Base-by-base conservation (phyloP, 1,284 basidiomycete genomes). In the Ceratobasidium sp. region DNA sequence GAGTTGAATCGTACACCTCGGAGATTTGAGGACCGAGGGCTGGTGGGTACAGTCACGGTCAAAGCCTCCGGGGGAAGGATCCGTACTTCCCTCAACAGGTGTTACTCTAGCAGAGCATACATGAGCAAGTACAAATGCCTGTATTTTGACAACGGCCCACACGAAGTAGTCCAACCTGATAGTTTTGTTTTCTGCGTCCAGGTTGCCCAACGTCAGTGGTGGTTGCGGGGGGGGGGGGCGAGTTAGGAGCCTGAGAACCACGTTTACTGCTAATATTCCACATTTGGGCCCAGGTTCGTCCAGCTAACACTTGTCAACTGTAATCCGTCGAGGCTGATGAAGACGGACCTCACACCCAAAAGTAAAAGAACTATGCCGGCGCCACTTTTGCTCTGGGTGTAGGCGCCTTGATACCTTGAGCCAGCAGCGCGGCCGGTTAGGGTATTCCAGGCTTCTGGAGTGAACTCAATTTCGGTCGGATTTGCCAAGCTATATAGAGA, bases 151-250 rank as follows among this genome's bases (percentile, higher is more conserved):
- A 38, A 33, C 12, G 4, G 20, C 57, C 38, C 12, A 59, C 57
- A 33, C 57, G 12, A 59, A 59, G 28, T 59, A 59, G 28, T 59
- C 57, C 26, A 59, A 20, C 12, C 57, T 33, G 23, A 59, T 59
- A 12, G 57, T 13, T 12, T 13, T 33, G 26, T 59, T 59, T 12
- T 59, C 38, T 38, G 38, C 23, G 20, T 59, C 38, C 12, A 13
- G 28, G 26, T 59, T 59, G 28, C 57, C 57, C 12, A 59, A 9
- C 5, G 38, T 33, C 9, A 59, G 5, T 15, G 28, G 26, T 59
- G 57, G 26, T 59, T 33, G 57, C 57, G 12, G 7, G 23, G 9
- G 26, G 33, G 33, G 33, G 33, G 33, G 33, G 33, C 33, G 33
- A 12, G 12, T 12, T 33, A 38, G 12, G 26, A 26, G 9, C 28